These are phyloP conservation scores for Starmerella geochares DNA, from an alignment of 805 yeast species.

Conservation along the genomic window DNA sequence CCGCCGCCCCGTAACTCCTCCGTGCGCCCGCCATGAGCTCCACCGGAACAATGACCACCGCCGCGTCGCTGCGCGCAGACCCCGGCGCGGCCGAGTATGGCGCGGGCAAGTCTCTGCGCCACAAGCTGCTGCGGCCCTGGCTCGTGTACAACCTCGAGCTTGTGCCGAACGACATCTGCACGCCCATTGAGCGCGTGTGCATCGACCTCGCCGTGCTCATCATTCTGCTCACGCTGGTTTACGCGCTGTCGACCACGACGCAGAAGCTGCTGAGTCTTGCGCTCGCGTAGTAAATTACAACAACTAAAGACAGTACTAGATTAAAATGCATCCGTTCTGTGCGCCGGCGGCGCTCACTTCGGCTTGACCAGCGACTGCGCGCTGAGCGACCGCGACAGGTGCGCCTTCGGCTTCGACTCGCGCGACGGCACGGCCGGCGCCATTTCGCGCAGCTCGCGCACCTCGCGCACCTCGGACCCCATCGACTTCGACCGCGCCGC, in stretches of 20 bases:
- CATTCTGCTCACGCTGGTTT: constrained; percentile 12
- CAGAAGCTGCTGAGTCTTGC: neutral
- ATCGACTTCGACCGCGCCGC: constrained; percentile 6
- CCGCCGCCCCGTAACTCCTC: too few species aligned
- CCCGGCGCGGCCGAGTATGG: neutral
- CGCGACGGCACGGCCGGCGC: constrained; percentile 7
- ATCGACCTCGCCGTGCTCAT: constrained; percentile 8
- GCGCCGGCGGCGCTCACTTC: neutral
- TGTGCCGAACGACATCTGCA: constrained; percentile 18
- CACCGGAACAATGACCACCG: neutral
- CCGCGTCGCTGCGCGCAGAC: too few species aligned
- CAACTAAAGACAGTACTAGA: constrained; percentile 10
- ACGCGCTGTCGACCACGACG: constrained; percentile 15
- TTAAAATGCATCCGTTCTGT: constrained; percentile 14
- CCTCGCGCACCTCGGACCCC: constrained; percentile 8
- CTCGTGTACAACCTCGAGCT: constrained; percentile 19
- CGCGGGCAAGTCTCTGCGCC: neutral
- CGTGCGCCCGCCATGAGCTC: too few species aligned
- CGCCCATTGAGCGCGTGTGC: constrained; percentile 11
- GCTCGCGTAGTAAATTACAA: neutral
- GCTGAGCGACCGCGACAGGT: constrained; percentile 3
- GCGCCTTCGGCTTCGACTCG: constrained; percentile 8
- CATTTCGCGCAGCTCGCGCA: constrained; percentile 4
- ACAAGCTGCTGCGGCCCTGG: constrained; percentile 1
- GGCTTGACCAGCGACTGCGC: constrained; percentile 11